Conservation (phyloP, 768 basidiomycete species). For the Boletus rex-veris region DNA sequence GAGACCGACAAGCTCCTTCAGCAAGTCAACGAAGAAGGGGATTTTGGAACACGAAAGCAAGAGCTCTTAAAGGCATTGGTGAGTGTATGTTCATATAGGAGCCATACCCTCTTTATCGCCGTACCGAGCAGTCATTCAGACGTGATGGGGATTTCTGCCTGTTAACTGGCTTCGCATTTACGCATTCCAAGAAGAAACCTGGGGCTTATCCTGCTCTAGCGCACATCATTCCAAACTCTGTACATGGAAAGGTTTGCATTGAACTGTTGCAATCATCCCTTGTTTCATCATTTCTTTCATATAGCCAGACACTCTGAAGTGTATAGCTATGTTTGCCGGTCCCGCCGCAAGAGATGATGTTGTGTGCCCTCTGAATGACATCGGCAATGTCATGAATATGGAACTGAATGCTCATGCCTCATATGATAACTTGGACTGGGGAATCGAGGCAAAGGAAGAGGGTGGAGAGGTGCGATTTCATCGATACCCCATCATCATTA, state of each 20-base stretch:
- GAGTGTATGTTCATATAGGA: not conserved
- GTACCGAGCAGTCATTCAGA: not conserved
- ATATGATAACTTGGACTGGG: not conserved
- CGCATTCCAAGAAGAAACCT: not conserved
- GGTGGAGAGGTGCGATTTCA: not conserved
- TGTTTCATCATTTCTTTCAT: not conserved
- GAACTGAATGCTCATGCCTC: not conserved
- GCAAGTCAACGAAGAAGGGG: not conserved
- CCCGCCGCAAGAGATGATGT: not conserved
- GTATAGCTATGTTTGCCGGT: conserved; percentile 5
- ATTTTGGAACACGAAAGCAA: not conserved
- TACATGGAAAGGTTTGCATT: not conserved
- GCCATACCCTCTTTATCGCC: not conserved
- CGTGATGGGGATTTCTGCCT: conserved; percentile 1
- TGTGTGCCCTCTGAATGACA: not conserved
- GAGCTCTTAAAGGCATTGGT: conserved; percentile 3
- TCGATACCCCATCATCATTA: not conserved
- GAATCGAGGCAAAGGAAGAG: conserved; percentile 4
- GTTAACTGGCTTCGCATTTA: not conserved
- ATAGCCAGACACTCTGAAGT: not conserved
- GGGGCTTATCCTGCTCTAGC: not conserved
- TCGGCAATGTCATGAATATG: conserved; percentile 4
- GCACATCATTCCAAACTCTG: not conserved
- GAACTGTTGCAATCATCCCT: not conserved
- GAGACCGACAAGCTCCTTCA: conserved; percentile 3